Evolutionary conservation across 192 early-diverging fungal species (phyloP), one percentile per base, ranked within the genome.

Genomic region (Coemansia sp.): DNA sequence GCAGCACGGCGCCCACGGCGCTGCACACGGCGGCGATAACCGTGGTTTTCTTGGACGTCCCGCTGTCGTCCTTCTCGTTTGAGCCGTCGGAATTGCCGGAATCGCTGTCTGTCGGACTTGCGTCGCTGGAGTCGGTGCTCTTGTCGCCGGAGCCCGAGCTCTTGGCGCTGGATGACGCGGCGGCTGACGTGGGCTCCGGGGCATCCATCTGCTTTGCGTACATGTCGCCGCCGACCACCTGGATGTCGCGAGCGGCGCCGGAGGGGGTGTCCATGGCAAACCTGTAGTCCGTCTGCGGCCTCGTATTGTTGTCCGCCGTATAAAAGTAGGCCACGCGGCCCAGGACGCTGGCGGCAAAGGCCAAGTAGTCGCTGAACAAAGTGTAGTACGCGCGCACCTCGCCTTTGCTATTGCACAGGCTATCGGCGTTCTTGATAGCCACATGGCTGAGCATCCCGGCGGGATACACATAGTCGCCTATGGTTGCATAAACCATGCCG

Each of bases 401-500:
- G 14, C 29, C 28, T 6, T 22, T 24, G 20, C 28, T 45, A 6
- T 46, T 25, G 67, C 72, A 74, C 48, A 74, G 28, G 27, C 60
- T 30, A 13, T 32, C 57, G 8, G 67, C 67, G 16, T 58, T 58
- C 19, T 51, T n/a, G 6, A 69, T 30, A 0, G 36, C 58, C 3
- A 60, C 60, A 16, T 68, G 56, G 62, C 72, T 74, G 22, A 69
- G 62, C 6, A 74, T 36, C 0, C 72, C 72, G 4, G 66, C 67
- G 13, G 55, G 67, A 42, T 58, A 65, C 23, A 65, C 13, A 9
- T 30, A 54, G 18, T 24, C 56, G 22, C 55, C 54, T 0, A 63
- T 52, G 4, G 45, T 16, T 0, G 59, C 66, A 53, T 74, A 74
- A 0, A 57, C 67, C 4, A 55, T 58, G 8, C 28, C 29, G 35